phyloP scores from a whole-genome alignment of 2,329 filamentous ascomycete genomes.

The Neodidymelliopsis sp. region DNA sequence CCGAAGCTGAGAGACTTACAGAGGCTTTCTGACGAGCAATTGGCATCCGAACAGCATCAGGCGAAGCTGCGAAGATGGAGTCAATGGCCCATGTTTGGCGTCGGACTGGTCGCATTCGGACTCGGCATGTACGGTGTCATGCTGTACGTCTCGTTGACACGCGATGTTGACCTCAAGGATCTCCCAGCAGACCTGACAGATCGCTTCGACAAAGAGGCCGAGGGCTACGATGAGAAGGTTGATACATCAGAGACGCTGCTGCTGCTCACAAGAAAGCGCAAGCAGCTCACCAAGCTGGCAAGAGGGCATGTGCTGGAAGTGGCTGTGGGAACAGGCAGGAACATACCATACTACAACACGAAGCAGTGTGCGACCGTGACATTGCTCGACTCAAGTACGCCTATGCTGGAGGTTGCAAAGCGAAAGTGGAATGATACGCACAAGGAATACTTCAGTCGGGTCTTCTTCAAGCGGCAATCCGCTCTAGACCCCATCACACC shows the following conservation, averaged over 20 bases:
- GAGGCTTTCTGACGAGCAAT: conserved; percentile 38
- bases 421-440: conserved; percentile 57
- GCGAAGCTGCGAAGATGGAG: conserved; percentile 40
- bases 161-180: conserved; percentile 29
- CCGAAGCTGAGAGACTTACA: conserved; percentile 35
- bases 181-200: conserved; percentile 53
- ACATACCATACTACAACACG: conserved; percentile 55
- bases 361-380: conserved; percentile 54
- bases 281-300: conserved; percentile 51
- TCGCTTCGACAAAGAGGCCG: conserved; percentile 56
- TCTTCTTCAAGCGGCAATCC: conserved; percentile 55
- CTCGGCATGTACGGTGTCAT: conserved; percentile 52
- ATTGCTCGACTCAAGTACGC: conserved; percentile 56
- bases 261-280: conserved; percentile 51
- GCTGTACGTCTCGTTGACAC: conserved; percentile 45
- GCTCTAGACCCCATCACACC: conserved; percentile 53
- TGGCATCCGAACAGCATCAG: conserved; percentile 33
- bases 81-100: conserved; percentile 43
- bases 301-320: conserved; percentile 58
- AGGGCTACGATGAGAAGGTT: conserved; percentile 57
- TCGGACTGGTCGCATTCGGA: conserved; percentile 46
- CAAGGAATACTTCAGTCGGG: conserved; percentile 46
- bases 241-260: conserved; percentile 53
- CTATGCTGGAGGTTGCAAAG: conserved; percentile 58
- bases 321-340: conserved; percentile 59